Conservation (phyloP, 805 yeast species). For the Hagleromyces aurorensis region DNA sequence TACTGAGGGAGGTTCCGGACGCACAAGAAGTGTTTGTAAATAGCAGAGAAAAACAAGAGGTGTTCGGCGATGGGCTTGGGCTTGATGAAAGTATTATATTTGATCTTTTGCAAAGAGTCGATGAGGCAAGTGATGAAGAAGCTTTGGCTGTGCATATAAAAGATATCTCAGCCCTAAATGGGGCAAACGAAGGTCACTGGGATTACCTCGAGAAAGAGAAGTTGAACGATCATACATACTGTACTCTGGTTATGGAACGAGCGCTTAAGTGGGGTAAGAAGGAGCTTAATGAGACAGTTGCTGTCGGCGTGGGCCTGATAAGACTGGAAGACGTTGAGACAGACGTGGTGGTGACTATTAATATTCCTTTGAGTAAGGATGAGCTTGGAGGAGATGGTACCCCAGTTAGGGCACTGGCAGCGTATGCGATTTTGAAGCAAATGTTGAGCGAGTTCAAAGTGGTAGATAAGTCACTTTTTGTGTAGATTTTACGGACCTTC, state of each 20-base stretch:
- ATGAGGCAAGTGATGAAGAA: conserved; percentile 29
- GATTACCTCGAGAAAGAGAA: conserved; percentile 11
- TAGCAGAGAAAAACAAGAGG: conserved; percentile 26
- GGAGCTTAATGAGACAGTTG: conserved; percentile 32
- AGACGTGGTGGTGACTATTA: conserved; percentile 54
- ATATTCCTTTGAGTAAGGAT: conserved; percentile 38
- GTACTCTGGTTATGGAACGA: conserved; percentile 33
- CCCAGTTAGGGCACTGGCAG: conserved; percentile 15
- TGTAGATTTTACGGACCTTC: too few relatives aligned
- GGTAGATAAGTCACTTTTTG: conserved; percentile 24
- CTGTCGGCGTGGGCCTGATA: conserved; percentile 49
- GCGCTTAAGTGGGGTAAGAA: conserved; percentile 47
- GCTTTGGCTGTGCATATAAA: conserved; percentile 47
- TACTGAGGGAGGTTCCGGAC: conserved; percentile 79
- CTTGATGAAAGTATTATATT: conserved; percentile 52
- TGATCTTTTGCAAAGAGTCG: conserved; percentile 52
- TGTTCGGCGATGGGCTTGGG: conserved; percentile 31
- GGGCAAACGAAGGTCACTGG: conserved; percentile 11
- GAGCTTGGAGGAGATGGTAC: too few relatives aligned
- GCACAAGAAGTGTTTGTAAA: conserved; percentile 84
- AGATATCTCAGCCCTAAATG: conserved; percentile 45
- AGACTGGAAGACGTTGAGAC: conserved; percentile 45
- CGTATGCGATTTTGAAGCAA: conserved; percentile 14
- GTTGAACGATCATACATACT: conserved; percentile 16
- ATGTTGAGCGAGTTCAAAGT: conserved; percentile 21